Evolutionary conservation across 1,139 yeast genomes (phyloP).

Genomic region (Williopsis jadinii): DNA sequence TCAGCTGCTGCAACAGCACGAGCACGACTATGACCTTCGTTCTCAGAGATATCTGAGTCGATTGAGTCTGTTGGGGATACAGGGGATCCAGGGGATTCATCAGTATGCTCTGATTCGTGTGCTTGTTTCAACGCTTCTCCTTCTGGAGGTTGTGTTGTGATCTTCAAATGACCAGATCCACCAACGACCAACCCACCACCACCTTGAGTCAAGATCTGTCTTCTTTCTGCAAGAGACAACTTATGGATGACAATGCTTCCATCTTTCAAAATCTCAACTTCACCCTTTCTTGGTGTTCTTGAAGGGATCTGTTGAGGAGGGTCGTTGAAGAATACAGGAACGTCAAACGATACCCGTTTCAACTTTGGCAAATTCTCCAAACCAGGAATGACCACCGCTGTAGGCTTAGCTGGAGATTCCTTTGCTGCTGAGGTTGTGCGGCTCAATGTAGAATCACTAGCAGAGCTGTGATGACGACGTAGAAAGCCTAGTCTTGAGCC

Average conservation of each 20-base stretch:
- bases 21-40: constrained; percentile 19
- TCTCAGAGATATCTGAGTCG: too few relatives aligned
- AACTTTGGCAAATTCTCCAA: constrained; percentile 38
- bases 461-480: constrained; percentile 15
- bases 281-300: constrained; percentile 58
- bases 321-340: constrained; percentile 63
- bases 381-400: constrained; percentile 29
- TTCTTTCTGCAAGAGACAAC: constrained; percentile 53
- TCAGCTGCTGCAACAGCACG: constrained; percentile 28
- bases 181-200: constrained; percentile 79
- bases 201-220: constrained; percentile 41
- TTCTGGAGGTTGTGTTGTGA: constrained; percentile 17
- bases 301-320: constrained; percentile 71
- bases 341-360: constrained; percentile 66
- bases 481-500: constrained; percentile 14
- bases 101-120: constrained; percentile 9
- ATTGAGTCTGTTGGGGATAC: constrained; percentile 5
- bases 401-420: constrained; percentile 4
- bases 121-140: neutral
- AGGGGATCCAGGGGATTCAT: constrained; percentile 5
- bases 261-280: constrained; percentile 56
- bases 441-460: constrained; percentile 8
- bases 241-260: constrained; percentile 59
- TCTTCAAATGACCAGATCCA: constrained; percentile 60
- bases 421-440: constrained; percentile 7